Conservation (phyloP, 2,329 filamentous ascomycete species). For the Lachnellula subtilissima region DNA sequence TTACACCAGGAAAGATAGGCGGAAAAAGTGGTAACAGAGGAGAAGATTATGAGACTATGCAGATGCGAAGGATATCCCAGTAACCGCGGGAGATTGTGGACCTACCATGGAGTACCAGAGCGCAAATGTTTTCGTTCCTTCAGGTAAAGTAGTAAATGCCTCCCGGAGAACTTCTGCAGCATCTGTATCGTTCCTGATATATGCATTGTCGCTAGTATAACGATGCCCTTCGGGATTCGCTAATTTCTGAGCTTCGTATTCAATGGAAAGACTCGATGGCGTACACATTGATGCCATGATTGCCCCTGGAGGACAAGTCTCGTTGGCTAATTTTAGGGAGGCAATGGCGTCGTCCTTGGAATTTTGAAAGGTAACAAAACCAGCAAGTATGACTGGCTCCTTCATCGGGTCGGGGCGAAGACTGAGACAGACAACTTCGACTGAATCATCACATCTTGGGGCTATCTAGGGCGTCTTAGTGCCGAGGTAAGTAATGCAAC, state of each 20-base stretch:
- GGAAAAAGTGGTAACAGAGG: no score
- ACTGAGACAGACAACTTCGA: conserved; percentile 39
- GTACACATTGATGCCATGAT: conserved; percentile 36
- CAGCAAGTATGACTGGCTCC: conserved; percentile 33
- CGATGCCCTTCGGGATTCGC: conserved; percentile 46
- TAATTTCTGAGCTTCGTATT: conserved; percentile 40
- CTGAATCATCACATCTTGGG: conserved; percentile 33
- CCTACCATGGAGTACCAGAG: conserved; percentile 46
- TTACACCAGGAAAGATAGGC: no score
- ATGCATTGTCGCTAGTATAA: conserved; percentile 48
- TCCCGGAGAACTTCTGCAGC: conserved; percentile 40
- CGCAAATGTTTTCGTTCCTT: conserved; percentile 38
- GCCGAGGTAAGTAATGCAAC: background rate
- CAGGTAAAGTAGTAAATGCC: conserved; percentile 44
- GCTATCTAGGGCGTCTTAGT: conserved; percentile 12
- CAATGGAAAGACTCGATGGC: conserved; percentile 36
- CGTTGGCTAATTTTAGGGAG: conserved; percentile 36
- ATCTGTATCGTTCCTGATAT: conserved; percentile 43
- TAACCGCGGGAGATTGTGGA: no score
- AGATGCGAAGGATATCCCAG: no score
- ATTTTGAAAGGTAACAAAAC: conserved; percentile 40
- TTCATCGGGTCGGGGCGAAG: conserved; percentile 27
- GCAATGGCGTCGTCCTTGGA: conserved; percentile 31
- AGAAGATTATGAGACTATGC: no score
- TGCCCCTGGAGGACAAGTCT: conserved; percentile 35